Evolutionary conservation across 805 yeast species (phyloP), one percentile per base, ranked within the genome.

Genomic region (Kurtzmaniella fragi): DNA sequence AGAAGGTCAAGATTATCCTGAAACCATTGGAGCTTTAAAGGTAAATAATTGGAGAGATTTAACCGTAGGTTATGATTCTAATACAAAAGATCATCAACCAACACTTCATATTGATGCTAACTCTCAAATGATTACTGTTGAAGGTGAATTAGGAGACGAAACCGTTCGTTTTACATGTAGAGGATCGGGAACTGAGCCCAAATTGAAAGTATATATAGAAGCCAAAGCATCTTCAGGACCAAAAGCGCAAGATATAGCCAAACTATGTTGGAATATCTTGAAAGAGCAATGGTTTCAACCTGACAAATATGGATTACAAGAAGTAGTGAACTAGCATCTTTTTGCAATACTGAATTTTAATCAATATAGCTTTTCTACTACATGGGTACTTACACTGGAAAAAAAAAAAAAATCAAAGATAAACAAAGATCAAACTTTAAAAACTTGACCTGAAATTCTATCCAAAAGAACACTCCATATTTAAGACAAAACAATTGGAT

Each of bases 121-220:
- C 1, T 78, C 96, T 0, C 95, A 93, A 49, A 93, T 93, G 97
- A 80, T 91, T 46, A 89, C 96, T 0, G 82, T 74, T 1, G 37
- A 20, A 35, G 58, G 52, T 2, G 47, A 32, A 1, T 32, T 37
- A 5, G 44, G 39, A 9, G 43, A 28, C 9, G 75, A 68, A 31
- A 47, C 46, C 15, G 79, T 87, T 2, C 64, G 95, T 28, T 81
- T 90, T 54, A 90, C 98, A 0, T 80, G 86, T 36, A 73, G 99
- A 38, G 97, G 97, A 0, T 87, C 96, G 3, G 99, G 99, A 9
- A 91, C 99, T 0, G 99, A 91, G 58, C 97, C 97, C 2, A 91
- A 91, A 57, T 67, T 91, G 46, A 91, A 91, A 59, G 85, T 91
- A 1, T 91, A 91, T 61, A 81, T 91, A 27, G 99, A 91, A 55